Evolutionary conservation across 139 green algal species (phyloP), one percentile per base, ranked within the genome.

Genomic region (Yamagishiella unicocca): DNA sequence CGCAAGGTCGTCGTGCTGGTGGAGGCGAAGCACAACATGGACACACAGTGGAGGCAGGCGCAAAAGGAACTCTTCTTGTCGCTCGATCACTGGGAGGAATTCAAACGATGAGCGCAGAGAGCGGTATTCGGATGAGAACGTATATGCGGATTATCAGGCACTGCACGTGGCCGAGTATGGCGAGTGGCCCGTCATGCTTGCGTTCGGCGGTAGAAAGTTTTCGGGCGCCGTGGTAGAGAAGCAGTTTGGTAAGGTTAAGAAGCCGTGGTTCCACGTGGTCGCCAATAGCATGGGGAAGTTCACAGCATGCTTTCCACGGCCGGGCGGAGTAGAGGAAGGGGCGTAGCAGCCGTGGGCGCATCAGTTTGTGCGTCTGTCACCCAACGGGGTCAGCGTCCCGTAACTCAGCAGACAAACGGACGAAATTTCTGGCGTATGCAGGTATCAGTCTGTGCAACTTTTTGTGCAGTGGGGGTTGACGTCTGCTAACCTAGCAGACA

Each of bases 21-120:
- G 29, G 75, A 83, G 53, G 75, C 75, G 53, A 83, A 83, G 75
- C 75, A 83, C n/a, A 83, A 83, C 75, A 83, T 83, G 75, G 75
- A 83, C 50, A 70, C 29, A 45, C n/a, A 46, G 17, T 37, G 5
- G 31, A 68, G 50, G 27, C 46, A 68, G 75, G 75, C 75, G 9
- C 29, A 83, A n/a, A 21, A 22, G 8, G 46, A 83, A 50, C 46
- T 83, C 27, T 83, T 83, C 50, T 9, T 31, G 12, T 33, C 46
- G 2, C 22, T 70, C 22, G 14, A 46, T 31, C 24, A 12, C 75
- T 70, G 75, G 50, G 75, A 83, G 75, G n/a, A 17, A 50, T n/a
- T 83, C 33, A 53, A 55, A 38, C 8, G 37, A 8, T 54, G 68
- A 76, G 37, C 37, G 68, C 68, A 33, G 68, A 54, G 37, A 54